Evolutionary conservation across 345 rosid genomes (phyloP).

Genomic region (Hevea brasiliensis): DNA sequence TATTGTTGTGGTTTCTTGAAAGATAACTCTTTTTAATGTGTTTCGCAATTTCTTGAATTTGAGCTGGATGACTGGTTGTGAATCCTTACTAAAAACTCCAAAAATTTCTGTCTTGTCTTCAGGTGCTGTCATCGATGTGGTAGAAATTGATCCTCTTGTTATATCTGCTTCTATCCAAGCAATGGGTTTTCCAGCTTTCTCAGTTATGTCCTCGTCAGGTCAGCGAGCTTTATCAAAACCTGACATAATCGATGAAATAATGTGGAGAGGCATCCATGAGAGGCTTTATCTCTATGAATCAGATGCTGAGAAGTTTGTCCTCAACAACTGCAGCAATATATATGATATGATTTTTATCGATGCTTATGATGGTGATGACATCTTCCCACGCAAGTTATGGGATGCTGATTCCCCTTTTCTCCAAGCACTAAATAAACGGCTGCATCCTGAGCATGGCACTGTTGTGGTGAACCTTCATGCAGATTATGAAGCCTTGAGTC

Average conservation of each 20-base stretch:
- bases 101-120: conserved; percentile 8
- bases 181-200: conserved; percentile 90
- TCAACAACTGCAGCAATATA: conserved; percentile 32
- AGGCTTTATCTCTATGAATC: conserved; percentile 71
- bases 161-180: conserved; percentile 68
- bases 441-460: conserved; percentile 76
- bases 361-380: conserved; percentile 91
- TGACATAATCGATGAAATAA: conserved; percentile 44
- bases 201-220: conserved; percentile 47
- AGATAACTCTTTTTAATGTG: background rate
- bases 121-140: conserved; percentile 73
- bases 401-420: conserved; percentile 65
- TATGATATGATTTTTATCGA: conserved; percentile 83
- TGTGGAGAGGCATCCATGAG: conserved; percentile 89
- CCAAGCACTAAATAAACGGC: conserved; percentile 48
- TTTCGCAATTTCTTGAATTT: background rate
- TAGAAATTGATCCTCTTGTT: conserved; percentile 84
- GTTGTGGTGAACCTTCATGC: conserved; percentile 89
- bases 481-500: conserved; percentile 39
- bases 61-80: background rate
- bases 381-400: conserved; percentile 85
- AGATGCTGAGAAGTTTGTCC: conserved; percentile 74
- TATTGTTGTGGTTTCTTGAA: background rate
- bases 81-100: background rate
- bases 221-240: conserved; percentile 48